Evolutionary conservation across 2,329 filamentous ascomycete species (phyloP).

Genomic region (Fusarium sp.): DNA sequence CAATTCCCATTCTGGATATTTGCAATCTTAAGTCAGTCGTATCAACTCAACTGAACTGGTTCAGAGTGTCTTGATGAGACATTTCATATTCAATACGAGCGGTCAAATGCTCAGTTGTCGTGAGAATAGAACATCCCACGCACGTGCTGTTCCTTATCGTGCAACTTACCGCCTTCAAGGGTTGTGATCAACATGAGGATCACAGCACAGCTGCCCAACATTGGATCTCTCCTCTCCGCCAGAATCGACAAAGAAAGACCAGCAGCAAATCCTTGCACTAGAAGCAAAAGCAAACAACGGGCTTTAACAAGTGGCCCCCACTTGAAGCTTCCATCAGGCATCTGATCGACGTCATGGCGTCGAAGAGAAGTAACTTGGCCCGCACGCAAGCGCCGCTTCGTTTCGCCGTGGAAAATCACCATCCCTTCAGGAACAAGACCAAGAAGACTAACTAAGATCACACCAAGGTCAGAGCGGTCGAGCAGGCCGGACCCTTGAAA

Average conservation of each 20-base stretch:
- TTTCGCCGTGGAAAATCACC: conserved; percentile 22
- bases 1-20: conserved; percentile 20
- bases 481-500: conserved; percentile 33
- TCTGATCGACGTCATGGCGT: conserved; percentile 47
- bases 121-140: conserved; percentile 24
- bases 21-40: conserved; percentile 20
- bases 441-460: conserved; percentile 13
- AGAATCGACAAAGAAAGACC: conserved; percentile 10
- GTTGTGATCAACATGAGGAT: conserved; percentile 33
- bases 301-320: conserved; percentile 30
- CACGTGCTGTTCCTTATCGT: conserved; percentile 27
- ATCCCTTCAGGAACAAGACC: conserved; percentile 23
- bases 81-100: conserved; percentile 11
- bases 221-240: conserved; percentile 5
- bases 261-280: conserved; percentile 19
- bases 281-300: conserved; percentile 18
- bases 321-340: conserved; percentile 29
- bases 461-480: conserved; percentile 19
- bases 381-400: conserved; percentile 32
- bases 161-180: conserved; percentile 14
- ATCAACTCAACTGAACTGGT: conserved; percentile 6
- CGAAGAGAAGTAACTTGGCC: conserved; percentile 20
- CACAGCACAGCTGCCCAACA: conserved; percentile 13
- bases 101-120: conserved; percentile 2
- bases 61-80: background rate